These are phyloP conservation scores for Borovskyia barvae DNA, from an alignment of 208 protist genomes.

Conservation along the genomic window DNA sequence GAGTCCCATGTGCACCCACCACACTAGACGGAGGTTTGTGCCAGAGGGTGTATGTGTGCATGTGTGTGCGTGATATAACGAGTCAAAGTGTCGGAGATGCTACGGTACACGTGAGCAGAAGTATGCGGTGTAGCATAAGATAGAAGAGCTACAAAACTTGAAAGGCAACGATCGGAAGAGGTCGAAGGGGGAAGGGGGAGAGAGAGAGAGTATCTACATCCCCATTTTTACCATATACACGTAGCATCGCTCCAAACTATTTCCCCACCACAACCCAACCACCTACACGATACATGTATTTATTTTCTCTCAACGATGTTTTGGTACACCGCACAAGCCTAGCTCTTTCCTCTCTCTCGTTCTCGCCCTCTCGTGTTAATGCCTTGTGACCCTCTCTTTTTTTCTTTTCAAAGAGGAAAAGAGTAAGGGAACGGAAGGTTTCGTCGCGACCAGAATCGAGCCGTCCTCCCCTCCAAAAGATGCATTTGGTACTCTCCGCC, in stretches of 20 bases:
- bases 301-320: too few species aligned
- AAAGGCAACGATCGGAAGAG: not conserved
- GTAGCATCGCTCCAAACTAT: too few species aligned
- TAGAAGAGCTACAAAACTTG: not conserved
- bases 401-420: conserved; percentile 17
- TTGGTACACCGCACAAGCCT: not conserved
- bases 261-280: too few species aligned
- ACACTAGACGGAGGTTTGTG: too few species aligned
- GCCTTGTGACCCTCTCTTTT: too few species aligned
- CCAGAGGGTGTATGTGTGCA: not conserved
- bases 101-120: not conserved
- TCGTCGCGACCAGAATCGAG: too few species aligned
- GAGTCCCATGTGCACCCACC: too few species aligned
- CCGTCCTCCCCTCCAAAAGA: too few species aligned
- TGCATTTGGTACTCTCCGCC: too few species aligned
- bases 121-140: not conserved
- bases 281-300: too few species aligned
- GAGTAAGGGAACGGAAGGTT: conserved; percentile 9
- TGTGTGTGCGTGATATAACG: not conserved
- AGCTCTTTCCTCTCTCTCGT: not conserved
- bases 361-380: not conserved
- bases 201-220: too few species aligned
- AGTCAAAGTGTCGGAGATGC: not conserved
- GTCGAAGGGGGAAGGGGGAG: not conserved
- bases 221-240: too few species aligned